These are phyloP conservation scores for Malus domestica DNA, from an alignment of 306 rosid species.

Conservation along the genomic window ASM211411v1 NC_041803.1:41618501-41619000, in stretches of 20 bases:
- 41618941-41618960: not conserved
- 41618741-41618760: slow-evolving; percentile 32
- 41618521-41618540: not conserved
- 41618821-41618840: slow-evolving; percentile 71
- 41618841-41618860: slow-evolving; percentile 79
- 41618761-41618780: slow-evolving; percentile 11
- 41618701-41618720: slow-evolving; percentile 43
- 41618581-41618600: not conserved
- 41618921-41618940: not conserved
- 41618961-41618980: slow-evolving; percentile 40
- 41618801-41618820: slow-evolving; percentile 42
- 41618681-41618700: slow-evolving; percentile 46
- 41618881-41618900: slow-evolving; percentile 1
- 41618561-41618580: not conserved
- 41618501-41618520: not conserved
- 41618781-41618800: slow-evolving; percentile 4
- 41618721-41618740: slow-evolving; percentile 54
- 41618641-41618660: not conserved
- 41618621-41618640: not conserved
- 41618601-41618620: not conserved
- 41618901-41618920: not conserved
- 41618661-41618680: not conserved
- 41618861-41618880: slow-evolving; percentile 54
- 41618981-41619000: slow-evolving; percentile 60
- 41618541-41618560: not conserved